These are phyloP conservation scores for Yamadazyma nakazawae DNA, from an alignment of 805 yeast species.

Conservation along the genomic window DNA sequence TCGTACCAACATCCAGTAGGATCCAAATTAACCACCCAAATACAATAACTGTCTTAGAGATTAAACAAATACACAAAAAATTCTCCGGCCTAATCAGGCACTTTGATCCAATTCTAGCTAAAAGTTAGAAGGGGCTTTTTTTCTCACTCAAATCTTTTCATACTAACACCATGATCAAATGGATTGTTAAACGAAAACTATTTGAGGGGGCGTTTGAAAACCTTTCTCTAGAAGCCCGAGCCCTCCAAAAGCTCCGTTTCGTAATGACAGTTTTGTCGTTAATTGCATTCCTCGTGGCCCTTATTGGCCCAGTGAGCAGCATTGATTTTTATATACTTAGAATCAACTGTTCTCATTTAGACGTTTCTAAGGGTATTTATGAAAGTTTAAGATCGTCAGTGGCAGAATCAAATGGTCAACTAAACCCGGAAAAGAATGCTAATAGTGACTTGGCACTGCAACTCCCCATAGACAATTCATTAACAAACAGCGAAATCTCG, in stretches of 20 bases:
- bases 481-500: conserved; percentile 49
- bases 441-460: conserved; percentile 3
- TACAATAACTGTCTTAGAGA: too few relatives aligned
- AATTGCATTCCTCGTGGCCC: conserved; percentile 17
- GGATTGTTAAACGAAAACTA: too few relatives aligned
- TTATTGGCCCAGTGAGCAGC: conserved; percentile 26
- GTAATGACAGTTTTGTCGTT: conserved; percentile 17
- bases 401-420: conserved; percentile 16
- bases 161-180: too few relatives aligned
- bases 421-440: conserved; percentile 14
- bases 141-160: too few relatives aligned
- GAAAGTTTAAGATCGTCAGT: conserved; percentile 37
- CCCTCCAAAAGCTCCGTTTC: conserved; percentile 26
- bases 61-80: too few relatives aligned
- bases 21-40: too few relatives aligned
- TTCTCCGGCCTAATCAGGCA: too few relatives aligned
- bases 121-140: too few relatives aligned
- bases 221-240: conserved; percentile 24
- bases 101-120: too few relatives aligned
- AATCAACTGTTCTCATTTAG: conserved; percentile 50
- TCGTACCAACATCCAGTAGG: too few relatives aligned
- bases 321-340: conserved; percentile 26
- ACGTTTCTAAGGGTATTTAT: conserved; percentile 53
- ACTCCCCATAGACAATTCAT: conserved; percentile 26
- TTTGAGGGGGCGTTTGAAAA: conserved; percentile 20